phyloP scores from a whole-genome alignment of 208 protist species.

The Entamoeba dispar region DNA sequence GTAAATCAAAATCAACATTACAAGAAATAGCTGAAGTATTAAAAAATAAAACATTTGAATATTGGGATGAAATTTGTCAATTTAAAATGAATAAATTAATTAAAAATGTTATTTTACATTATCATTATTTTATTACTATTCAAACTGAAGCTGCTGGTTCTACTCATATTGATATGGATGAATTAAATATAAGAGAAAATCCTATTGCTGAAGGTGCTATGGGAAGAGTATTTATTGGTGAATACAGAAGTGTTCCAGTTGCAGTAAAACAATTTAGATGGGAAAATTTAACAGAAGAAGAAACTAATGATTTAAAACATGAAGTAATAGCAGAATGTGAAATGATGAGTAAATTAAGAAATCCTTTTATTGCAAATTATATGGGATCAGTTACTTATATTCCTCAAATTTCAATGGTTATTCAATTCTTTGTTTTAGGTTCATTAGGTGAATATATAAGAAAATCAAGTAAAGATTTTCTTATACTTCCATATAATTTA shows the following conservation, averaged over 20 bases:
- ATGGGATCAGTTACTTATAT: background rate
- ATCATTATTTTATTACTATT: background rate
- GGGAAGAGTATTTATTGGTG: background rate
- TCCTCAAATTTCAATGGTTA: background rate
- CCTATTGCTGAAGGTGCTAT: background rate
- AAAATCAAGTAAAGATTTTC: background rate
- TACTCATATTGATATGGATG: background rate
- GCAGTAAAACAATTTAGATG: background rate
- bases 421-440: background rate
- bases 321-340: background rate
- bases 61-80: background rate
- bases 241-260: background rate
- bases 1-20: background rate
- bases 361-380: background rate
- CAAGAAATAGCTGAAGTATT: background rate
- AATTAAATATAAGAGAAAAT: background rate
- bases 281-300: background rate
- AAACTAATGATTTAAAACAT: background rate
- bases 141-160: background rate
- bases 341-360: background rate
- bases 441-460: background rate
- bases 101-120: background rate
- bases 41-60: background rate
- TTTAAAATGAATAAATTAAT: background rate
- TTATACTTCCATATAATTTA: background rate